Evolutionary conservation across 495 filamentous ascomycete species (phyloP), one percentile per base, ranked within the genome.

Genomic region (Lasiosphaeria ovina): DNA sequence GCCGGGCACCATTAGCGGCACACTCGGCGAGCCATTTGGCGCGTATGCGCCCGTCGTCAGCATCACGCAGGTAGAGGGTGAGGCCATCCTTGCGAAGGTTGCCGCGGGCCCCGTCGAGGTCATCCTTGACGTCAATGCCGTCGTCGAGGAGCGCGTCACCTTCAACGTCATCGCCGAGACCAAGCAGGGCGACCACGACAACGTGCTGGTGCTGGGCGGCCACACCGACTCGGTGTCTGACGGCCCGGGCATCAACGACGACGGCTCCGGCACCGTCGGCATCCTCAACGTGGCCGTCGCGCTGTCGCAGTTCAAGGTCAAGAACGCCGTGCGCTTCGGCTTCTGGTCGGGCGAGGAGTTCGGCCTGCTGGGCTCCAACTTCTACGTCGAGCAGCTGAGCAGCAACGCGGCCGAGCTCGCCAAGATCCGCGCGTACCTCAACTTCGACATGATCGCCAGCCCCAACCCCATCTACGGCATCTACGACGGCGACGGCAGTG

Each of bases 391-490:
- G 35, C 60, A 61, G 6, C 51, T 67, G 48, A 71, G 78, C 32
- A 66, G 68, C 31, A 76, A 82, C 54, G 63, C 73, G 31, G 54
- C 72, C 3, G 76, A 74, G 16, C 72, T 82, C 10, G 74, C 71
- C 38, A 84, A 85, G 65, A 81, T 91, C 61, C 70, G 80, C 1
- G 79, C 88, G 3, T 89, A 89, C 66, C 85, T 91, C 64, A 89
- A 91, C 76, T 88, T 89, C 63, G 88, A 91, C 72, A 91, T 91
- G 88, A 87, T 90, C 59, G 88, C 87, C 48, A 83, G 79, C 14
- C 88, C 88, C 49, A 90, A 91, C 77, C 90, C 83, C 65, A 76
- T 81, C 14, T 79, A 84, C 65, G 82, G 81, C 66, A 80, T 89
- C 69, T 90, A 89, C 68, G 89, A 91, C 69, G 88, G 88, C 48